Base-by-base conservation (phyloP, 2,329 filamentous ascomycete species). In the Paecilomyces sp. region DNA sequence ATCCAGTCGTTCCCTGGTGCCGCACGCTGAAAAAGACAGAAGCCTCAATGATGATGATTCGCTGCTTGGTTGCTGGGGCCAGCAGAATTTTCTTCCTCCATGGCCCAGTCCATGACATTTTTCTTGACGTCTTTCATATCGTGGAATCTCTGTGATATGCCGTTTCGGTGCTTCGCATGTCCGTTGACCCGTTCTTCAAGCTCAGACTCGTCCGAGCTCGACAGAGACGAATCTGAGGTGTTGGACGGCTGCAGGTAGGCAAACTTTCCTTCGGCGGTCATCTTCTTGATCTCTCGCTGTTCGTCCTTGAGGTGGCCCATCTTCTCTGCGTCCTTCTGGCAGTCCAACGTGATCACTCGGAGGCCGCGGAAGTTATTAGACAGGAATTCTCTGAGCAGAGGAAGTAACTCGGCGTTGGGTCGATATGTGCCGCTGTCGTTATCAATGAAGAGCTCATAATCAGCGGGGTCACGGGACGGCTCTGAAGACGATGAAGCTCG, bases 391-490 rank as follows among this genome's bases (percentile, higher is more conserved):
- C 88, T 86, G 1, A 97, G 80, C 0, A 87, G 72, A 0, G 90
- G 89, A 1, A 97, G 82, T 9, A 90, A 81, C 11, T 86, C 82
- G 59, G 89, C 88, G 69, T 95, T 91, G 0, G 93, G 93, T 0
- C 93, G 85, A 73, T 97, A 97, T 0, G 93, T 97, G 11, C 93
- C 93, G 58, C 88, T 91, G 74, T 96, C 93, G 69, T 97, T 97
- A 78, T 97, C 93, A 69, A 97, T 97, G 64, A 94, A 80, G 8
- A 97, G 83, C 71, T 96, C 89, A 73, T 96, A 97, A 70, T 84
- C 76, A 3, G 72, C 67, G 0, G 85, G 84, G 57, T 87, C 82
- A 5, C 72, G 80, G 3, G 81, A 80, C 2, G 79, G 71, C 3
- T 79, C 76, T 2, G 72, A 65, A 31, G 69, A 57, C 71, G 2